Evolutionary conservation across 1,284 basidiomycete species (phyloP), one percentile per base, ranked within the genome.

Genomic region (Cutaneotrichosporon sp.): DNA sequence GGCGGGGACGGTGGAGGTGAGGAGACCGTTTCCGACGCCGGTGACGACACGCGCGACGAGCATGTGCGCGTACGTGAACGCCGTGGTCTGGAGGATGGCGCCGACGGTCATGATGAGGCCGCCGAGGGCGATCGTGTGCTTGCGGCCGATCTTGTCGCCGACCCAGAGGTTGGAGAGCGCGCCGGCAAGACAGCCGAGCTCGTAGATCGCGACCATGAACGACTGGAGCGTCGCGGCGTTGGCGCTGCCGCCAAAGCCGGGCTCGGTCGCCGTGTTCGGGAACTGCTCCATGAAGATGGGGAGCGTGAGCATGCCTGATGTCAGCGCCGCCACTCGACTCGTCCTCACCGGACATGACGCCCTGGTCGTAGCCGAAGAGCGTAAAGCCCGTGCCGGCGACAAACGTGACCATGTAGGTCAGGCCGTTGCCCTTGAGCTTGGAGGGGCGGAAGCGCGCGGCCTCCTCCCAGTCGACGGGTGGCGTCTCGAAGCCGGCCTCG

Each of bases 41-140:
- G 85, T 86, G 61, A 87, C 83, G 80, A 87, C 87, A 3, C 86
- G 81, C 4, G 86, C 87, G 11, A 83, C 84, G 33, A 86, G 79
- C 84, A 88, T 87, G 79, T 84, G 84, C 56, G 82, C 82, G 72
- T 85, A 82, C 69, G 83, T 85, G 59, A 76, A 74, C 0, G 85
- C 66, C 2, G 67, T 74, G 25, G 74, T 72, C 65, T 80, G 79
- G 4, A 81, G 63, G 4, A 80, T 77, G 22, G 85, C 86, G 4
- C 86, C 86, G 36, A 87, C 62, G 24, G 86, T 82, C 73, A 81
- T 82, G 42, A 81, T 69, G 47, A 79, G 47, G 49, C 74, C 74
- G 45, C 74, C 81, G 13, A 73, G 73, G 36, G 81, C 72, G 68
- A 57, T 52, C 29, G 46, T 50, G 31, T 79, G 46, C 74, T 77